Conservation (phyloP, 2,329 filamentous ascomycete species). For the Diaporthe longicolla region DNA sequence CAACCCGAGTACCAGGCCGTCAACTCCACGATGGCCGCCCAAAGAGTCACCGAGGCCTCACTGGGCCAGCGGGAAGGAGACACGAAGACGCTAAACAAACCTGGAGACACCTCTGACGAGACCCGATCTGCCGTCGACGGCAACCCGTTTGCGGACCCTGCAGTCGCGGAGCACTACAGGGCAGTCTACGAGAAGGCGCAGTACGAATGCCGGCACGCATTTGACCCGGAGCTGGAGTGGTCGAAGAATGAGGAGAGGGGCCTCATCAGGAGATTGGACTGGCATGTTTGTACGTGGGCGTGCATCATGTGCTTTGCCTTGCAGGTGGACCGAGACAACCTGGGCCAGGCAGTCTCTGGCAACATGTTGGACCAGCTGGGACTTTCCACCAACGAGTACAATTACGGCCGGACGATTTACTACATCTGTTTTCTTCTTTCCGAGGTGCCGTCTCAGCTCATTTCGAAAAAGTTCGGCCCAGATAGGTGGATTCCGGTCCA, state of each 20-base stretch:
- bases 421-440: conserved; percentile 65
- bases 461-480: conserved; percentile 63
- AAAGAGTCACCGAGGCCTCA: conserved; percentile 3
- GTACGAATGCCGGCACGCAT: conserved; percentile 70
- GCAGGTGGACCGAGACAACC: conserved; percentile 72
- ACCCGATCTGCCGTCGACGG: conserved; percentile 39
- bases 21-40: conserved; percentile 3
- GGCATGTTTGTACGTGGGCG: conserved; percentile 57
- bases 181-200: conserved; percentile 52
- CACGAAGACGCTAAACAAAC: neutral
- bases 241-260: conserved; percentile 65
- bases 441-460: conserved; percentile 71
- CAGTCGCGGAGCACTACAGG: conserved; percentile 51
- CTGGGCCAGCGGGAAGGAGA: neutral
- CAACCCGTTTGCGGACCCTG: conserved; percentile 51
- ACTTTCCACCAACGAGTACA: conserved; percentile 63
- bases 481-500: conserved; percentile 51
- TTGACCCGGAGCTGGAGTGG: conserved; percentile 68
- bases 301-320: conserved; percentile 74
- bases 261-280: conserved; percentile 63
- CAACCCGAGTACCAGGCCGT: neutral
- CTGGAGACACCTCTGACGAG: neutral
- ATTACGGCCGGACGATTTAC: conserved; percentile 66
- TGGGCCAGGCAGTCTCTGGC: conserved; percentile 71
- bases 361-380: conserved; percentile 70